phyloP scores from a whole-genome alignment of 306 rosid species.

The Glycine latifolia region DNA sequence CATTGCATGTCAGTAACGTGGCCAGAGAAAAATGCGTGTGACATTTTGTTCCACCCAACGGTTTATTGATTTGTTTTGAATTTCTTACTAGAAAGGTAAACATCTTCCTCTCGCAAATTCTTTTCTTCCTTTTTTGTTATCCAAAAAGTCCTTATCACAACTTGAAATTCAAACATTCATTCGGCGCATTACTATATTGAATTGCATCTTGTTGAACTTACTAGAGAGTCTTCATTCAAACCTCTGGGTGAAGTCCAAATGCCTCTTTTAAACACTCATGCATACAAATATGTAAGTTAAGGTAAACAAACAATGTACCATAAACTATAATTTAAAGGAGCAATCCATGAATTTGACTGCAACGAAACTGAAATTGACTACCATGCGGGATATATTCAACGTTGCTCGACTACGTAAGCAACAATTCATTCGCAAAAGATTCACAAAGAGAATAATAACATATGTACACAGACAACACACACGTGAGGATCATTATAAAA shows the following conservation, averaged over 20 bases:
- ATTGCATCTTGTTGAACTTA: neutral
- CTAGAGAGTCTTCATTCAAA: constrained; percentile 16
- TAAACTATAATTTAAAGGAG: neutral
- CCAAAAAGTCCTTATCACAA: constrained; percentile 30
- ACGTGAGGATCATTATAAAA: neutral
- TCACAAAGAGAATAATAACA: neutral
- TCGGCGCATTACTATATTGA: constrained; percentile 8
- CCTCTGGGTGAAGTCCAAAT: constrained; percentile 14
- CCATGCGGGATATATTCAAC: neutral
- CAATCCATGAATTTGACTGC: constrained; percentile 31
- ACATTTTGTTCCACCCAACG: neutral
- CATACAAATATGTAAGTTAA: neutral
- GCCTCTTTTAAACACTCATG: neutral
- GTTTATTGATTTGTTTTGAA: neutral
- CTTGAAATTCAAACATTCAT: constrained; percentile 31
- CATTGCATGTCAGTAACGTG: constrained; percentile 26
- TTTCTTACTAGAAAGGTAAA: neutral
- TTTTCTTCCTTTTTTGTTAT: neutral
- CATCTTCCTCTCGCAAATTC: neutral
- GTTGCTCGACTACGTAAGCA: constrained; percentile 16
- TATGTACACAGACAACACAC: neutral
- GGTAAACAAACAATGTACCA: neutral
- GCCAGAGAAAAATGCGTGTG: neutral
- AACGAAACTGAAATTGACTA: constrained; percentile 26
- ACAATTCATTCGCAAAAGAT: neutral